Conservation (phyloP, 768 basidiomycete species). For the Termitomyces eurrhizus region DNA sequence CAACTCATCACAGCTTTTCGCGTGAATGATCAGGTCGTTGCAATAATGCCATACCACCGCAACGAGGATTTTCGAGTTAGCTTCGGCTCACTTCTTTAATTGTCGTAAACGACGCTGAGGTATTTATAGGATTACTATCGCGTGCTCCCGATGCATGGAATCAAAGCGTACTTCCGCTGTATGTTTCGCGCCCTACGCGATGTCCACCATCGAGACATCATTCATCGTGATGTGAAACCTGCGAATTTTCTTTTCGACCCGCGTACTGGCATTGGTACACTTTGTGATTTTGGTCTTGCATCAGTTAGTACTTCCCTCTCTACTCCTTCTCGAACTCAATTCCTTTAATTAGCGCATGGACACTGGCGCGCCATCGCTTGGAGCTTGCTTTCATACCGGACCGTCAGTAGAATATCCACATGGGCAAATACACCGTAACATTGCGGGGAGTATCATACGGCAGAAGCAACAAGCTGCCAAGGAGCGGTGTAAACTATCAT, state of each 20-base stretch:
- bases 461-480: constrained; percentile 59
- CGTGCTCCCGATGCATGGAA: constrained; percentile 64
- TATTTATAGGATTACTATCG: constrained; percentile 69
- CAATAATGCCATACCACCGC: constrained; percentile 88
- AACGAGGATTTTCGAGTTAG: constrained; percentile 93
- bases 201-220: constrained; percentile 80
- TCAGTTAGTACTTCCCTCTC: constrained; percentile 52
- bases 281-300: constrained; percentile 95
- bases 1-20: constrained; percentile 96
- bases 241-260: constrained; percentile 97
- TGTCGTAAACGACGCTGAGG: background rate
- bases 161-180: constrained; percentile 86
- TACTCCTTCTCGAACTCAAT: background rate
- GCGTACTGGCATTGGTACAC: constrained; percentile 72
- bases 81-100: background rate
- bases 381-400: constrained; percentile 76
- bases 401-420: constrained; percentile 63
- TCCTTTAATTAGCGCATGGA: constrained; percentile 51
- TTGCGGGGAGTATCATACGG: constrained; percentile 48
- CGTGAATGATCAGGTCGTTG: constrained; percentile 87
- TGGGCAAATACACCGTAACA: constrained; percentile 46
- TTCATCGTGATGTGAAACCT: constrained; percentile 97
- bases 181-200: constrained; percentile 89
- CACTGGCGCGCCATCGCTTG: constrained; percentile 31
- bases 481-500: constrained; percentile 42